These are phyloP conservation scores for Haberlea rhodopensis DNA, from an alignment of 257 asterid genomes.

Conservation along the genomic window DNA sequence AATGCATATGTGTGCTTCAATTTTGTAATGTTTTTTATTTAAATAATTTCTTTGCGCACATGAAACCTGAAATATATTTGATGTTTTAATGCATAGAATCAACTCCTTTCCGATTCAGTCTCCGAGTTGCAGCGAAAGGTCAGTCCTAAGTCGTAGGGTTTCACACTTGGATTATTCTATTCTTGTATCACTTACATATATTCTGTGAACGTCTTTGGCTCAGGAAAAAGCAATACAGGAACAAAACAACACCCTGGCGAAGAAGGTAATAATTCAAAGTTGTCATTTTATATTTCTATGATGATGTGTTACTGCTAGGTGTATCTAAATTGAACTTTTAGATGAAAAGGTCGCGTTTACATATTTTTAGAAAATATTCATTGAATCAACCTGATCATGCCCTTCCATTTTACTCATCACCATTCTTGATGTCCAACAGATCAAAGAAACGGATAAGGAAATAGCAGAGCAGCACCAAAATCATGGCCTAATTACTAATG, in stretches of 20 bases:
- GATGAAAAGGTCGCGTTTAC: too few species aligned
- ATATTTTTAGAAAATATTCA: background rate
- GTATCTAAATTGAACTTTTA: too few species aligned
- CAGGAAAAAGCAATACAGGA: constrained; percentile 78
- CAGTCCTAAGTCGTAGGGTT: background rate
- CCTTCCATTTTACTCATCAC: background rate
- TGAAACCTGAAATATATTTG: background rate
- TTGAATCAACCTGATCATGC: background rate
- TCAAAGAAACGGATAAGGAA: constrained; percentile 62
- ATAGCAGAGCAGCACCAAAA: constrained; percentile 47
- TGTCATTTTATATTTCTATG: background rate
- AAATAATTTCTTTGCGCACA: too few species aligned
- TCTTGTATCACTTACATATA: background rate
- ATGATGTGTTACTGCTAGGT: too few species aligned
- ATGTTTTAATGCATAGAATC: constrained; percentile 39
- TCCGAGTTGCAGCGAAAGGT: constrained; percentile 79
- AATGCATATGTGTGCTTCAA: background rate
- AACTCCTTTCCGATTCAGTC: constrained; percentile 67
- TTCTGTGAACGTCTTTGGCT: background rate
- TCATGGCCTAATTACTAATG: constrained; percentile 22
- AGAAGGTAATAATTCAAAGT: constrained; percentile 42
- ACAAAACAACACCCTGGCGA: constrained; percentile 63
- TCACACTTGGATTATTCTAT: background rate
- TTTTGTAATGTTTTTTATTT: too few species aligned
- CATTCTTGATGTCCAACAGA: constrained; percentile 31